phyloP scores from a whole-genome alignment of 169 alveolate genomes.

The Plasmodium gaboni region DNA sequence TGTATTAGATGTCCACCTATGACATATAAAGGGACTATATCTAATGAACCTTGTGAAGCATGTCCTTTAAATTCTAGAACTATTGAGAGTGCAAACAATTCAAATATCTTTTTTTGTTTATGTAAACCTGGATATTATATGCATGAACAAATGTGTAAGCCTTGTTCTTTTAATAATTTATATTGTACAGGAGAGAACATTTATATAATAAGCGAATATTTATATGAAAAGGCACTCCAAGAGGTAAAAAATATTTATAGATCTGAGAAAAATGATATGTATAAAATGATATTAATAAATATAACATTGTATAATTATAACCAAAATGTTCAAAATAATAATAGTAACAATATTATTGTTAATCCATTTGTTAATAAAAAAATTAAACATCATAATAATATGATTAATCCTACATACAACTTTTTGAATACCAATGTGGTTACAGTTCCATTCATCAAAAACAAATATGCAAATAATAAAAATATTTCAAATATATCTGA shows the following conservation, averaged over 20 bases:
- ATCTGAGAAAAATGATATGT: not conserved
- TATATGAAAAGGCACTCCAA: slow-evolving; percentile 10
- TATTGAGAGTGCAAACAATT: slow-evolving; percentile 73
- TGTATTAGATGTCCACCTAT: slow-evolving; percentile 84
- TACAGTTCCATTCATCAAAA: not conserved
- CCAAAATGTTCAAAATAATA: not conserved
- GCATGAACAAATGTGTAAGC: slow-evolving; percentile 80
- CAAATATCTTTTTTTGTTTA: slow-evolving; percentile 84
- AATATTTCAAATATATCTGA: not conserved
- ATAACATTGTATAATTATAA: slow-evolving; percentile 14
- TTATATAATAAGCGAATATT: slow-evolving; percentile 20
- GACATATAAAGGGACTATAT: slow-evolving; percentile 80
- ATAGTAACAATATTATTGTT: not conserved
- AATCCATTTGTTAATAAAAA: not conserved
- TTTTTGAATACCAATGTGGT: not conserved
- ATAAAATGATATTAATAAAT: slow-evolving; percentile 25
- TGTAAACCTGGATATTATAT: slow-evolving; percentile 87
- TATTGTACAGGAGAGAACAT: slow-evolving; percentile 88
- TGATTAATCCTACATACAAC: not conserved
- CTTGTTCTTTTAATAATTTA: slow-evolving; percentile 81
- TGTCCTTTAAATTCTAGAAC: slow-evolving; percentile 86
- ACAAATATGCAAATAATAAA: not conserved
- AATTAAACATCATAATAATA: not conserved
- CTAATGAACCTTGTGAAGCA: slow-evolving; percentile 84
- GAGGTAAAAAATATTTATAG: not conserved